Evolutionary conservation across 2,329 filamentous ascomycete genomes (phyloP).

Genomic region (Botryotinia globosa): DNA sequence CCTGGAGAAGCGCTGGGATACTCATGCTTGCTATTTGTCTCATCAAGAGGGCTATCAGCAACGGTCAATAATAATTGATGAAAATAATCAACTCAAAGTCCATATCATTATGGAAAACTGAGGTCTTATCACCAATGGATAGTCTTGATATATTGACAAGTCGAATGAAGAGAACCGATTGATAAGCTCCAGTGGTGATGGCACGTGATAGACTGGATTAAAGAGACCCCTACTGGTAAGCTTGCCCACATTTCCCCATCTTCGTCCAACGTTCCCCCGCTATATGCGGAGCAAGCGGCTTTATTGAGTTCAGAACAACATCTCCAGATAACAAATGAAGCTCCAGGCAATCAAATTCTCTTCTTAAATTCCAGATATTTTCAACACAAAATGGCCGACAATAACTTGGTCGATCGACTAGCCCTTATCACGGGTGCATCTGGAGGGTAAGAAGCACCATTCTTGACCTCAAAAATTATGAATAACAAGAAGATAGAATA

Average conservation of each 20-base stretch:
- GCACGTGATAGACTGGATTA: background rate
- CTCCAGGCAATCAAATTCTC: background rate
- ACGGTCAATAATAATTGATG: background rate
- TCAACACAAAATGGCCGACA: constrained; percentile 35
- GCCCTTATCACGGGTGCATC: constrained; percentile 61
- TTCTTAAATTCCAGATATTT: background rate
- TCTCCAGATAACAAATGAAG: background rate
- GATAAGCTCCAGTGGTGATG: background rate
- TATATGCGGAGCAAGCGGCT: background rate
- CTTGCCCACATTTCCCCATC: background rate
- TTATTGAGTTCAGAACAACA: background rate
- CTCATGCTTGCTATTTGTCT: constrained; percentile 22
- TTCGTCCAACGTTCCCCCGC: background rate
- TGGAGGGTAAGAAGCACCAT: constrained; percentile 48
- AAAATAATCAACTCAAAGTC: background rate
- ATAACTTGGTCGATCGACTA: constrained; percentile 50
- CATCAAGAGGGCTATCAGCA: background rate
- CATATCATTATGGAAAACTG: background rate
- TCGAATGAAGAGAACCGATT: background rate
- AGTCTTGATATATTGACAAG: background rate
- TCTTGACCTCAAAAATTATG: background rate
- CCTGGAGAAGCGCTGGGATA: constrained; percentile 20
- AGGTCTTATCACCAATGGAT: background rate
- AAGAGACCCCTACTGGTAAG: background rate
- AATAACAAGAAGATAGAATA: constrained; percentile 47